Percentiles rank a stretch among this genome's conserved stretches.
Evolutionary conservation across 2,329 filamentous ascomycete genomes (phyloP).

Genomic region (Aspergillus alliaceus): DNA sequence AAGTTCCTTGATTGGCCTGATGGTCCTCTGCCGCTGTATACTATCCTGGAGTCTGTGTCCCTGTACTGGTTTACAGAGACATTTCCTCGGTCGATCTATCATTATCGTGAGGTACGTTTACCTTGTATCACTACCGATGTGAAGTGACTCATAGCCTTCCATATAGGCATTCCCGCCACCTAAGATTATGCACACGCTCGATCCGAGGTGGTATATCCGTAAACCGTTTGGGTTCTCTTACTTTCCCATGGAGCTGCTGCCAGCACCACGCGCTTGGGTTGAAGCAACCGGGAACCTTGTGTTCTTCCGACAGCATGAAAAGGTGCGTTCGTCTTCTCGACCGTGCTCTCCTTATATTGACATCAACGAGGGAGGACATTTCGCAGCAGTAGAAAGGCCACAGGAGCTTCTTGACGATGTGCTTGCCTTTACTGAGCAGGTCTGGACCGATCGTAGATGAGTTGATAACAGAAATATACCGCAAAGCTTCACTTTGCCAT

Average conservation of each 20-base stretch:
- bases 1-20: constrained; percentile 43
- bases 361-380: constrained; percentile 51
- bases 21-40: constrained; percentile 26
- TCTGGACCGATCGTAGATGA: constrained; percentile 20
- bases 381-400: constrained; percentile 49
- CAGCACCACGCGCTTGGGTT: constrained; percentile 40
- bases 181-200: neutral
- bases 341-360: neutral
- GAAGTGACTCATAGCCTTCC: neutral
- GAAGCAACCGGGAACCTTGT: constrained; percentile 41
- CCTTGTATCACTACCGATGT: no score
- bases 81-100: constrained; percentile 35
- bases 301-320: constrained; percentile 36
- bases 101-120: constrained; percentile 32
- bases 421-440: constrained; percentile 34
- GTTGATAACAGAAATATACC: neutral
- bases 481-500: no score
- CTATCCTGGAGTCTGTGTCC: constrained; percentile 36
- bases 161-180: constrained; percentile 8
- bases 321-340: constrained; percentile 21
- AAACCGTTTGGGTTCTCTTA: constrained; percentile 51
- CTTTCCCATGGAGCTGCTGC: constrained; percentile 46
- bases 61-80: constrained; percentile 43
- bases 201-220: constrained; percentile 28
- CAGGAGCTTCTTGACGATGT: constrained; percentile 46